Evolutionary conservation across 805 yeast species (phyloP).

Genomic region (Sporopachydermia quercuum): DNA sequence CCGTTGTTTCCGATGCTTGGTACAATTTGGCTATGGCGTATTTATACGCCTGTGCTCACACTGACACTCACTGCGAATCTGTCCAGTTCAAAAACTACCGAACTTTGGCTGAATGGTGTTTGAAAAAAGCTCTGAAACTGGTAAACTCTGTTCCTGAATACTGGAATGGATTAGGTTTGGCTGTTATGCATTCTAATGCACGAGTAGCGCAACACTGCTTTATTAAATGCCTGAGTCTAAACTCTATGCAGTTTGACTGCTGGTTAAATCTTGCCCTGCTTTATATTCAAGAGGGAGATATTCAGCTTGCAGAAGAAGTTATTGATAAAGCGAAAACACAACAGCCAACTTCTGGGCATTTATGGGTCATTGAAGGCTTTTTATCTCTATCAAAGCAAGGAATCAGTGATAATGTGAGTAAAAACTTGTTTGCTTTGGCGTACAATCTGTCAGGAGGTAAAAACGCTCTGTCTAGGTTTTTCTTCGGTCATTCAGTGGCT

Average conservation of each 20-base stretch:
- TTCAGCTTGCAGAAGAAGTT: conserved; percentile 57
- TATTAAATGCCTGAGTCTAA: conserved; percentile 61
- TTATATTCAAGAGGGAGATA: conserved; percentile 54
- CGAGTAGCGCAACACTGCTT: conserved; percentile 85
- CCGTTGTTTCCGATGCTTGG: conserved; percentile 19
- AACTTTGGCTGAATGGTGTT: conserved; percentile 35
- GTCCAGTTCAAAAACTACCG: conserved; percentile 21
- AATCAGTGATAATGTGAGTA: conserved; percentile 30
- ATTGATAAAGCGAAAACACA: conserved; percentile 62
- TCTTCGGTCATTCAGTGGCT: conserved; percentile 42
- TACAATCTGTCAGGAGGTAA: conserved; percentile 62
- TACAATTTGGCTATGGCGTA: conserved; percentile 61
- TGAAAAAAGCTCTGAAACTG: conserved; percentile 54
- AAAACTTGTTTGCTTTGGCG: conserved; percentile 59
- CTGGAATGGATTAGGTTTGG: conserved; percentile 78
- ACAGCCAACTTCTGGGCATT: conserved; percentile 56
- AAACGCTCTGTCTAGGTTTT: conserved; percentile 50
- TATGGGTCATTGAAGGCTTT: conserved; percentile 79
- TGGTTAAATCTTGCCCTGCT: conserved; percentile 80
- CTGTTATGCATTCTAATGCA: conserved; percentile 48
- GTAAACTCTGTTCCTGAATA: conserved; percentile 57
- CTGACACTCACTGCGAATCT: conserved; percentile 8
- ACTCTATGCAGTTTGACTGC: conserved; percentile 47
- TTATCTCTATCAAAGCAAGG: conserved; percentile 14
- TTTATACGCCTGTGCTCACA: conserved; percentile 15